A percentile compares a stretch with the other conserved stretches of the same genome.
Conservation (phyloP, 495 filamentous ascomycete genomes). For the Hyaloscypha hepaticicola region DNA sequence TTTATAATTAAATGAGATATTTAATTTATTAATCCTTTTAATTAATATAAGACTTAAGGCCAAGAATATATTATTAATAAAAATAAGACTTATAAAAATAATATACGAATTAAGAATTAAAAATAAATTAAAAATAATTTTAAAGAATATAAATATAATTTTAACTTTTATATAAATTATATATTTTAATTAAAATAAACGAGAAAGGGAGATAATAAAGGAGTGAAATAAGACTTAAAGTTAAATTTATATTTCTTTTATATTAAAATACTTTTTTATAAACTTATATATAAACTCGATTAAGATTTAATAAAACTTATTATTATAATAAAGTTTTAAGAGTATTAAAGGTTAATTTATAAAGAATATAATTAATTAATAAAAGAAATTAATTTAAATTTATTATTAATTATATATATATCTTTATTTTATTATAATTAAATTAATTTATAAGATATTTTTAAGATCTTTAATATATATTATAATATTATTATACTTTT, state of each 20-base stretch:
- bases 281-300: too few species aligned
- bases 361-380: slow-evolving; percentile 39
- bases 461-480: slow-evolving; percentile 42
- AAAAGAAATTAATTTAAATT: too few species aligned
- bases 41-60: slow-evolving; percentile 33
- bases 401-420: slow-evolving; percentile 35
- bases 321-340: slow-evolving; percentile 34
- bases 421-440: slow-evolving; percentile 38
- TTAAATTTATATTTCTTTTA: slow-evolving; percentile 35
- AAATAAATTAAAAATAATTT: slow-evolving; percentile 37
- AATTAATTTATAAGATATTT: slow-evolving; percentile 33
- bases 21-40: slow-evolving; percentile 33
- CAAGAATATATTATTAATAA: slow-evolving; percentile 32
- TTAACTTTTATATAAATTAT: slow-evolving; percentile 23
- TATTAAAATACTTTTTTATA: slow-evolving; percentile 37
- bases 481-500: slow-evolving; percentile 31
- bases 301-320: slow-evolving; percentile 33
- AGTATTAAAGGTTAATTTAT: slow-evolving; percentile 36
- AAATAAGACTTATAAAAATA: slow-evolving; percentile 38
- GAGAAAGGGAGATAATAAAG: background rate
- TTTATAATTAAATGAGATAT: slow-evolving; percentile 30
- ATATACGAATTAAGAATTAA: slow-evolving; percentile 30
- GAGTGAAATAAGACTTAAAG: slow-evolving; percentile 7
- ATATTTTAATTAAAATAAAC: background rate
- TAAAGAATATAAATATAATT: slow-evolving; percentile 36